Evolutionary conservation across 257 asterid genomes (phyloP), one percentile per base, ranked within the genome.

Genomic region (Solanum sejunctum): DNA sequence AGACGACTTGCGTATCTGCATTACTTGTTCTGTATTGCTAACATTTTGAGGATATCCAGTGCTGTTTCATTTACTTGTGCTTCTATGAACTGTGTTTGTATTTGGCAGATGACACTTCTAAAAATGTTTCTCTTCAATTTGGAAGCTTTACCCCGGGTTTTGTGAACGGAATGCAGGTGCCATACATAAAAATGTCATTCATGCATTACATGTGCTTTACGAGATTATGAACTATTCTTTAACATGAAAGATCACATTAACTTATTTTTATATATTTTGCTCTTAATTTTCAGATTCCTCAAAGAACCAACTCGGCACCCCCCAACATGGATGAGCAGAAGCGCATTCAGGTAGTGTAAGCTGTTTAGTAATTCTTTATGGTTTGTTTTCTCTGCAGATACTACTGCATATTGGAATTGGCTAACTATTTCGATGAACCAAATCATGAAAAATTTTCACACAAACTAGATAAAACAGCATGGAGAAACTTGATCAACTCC

Each of bases 151-250:
- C 60, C 58, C 86, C 84, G 0, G 86, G 81, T 56, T 47, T 73
- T 57, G 85, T 11, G 83, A 84, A 88, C 55, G 89, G 83, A 32
- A 86, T 86, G 78, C 63, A 81, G 87, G 90, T 88, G 63, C 57
- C 49, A 43, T 23, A 63, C 26, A 57, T 81, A 16, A 18, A 7
- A 32, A 63, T 13, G 72, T 20, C 75, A 47, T 41, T 78, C 72
- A n/a, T 75, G 5, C 17, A 51, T 52, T 26, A n/a, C 82, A 52
- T 26, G 63, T 52, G 82, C 49, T 78, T 78, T 78, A 52, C 9
- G 63, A 6, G 66, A 78, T 55, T 55, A 78, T 78, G n/a, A 75
- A 17, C 49, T 84, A 12, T 84, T 47, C 80, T 84, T 3, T 58
- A 70, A 69, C 36, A 26, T 56, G 86, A 84, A 84, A 57, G 75